A percentile compares a stretch with the other conserved stretches of the same genome.
Evolutionary conservation across 805 yeast genomes (phyloP).

Genomic region (Saturnispora serradocipensis): DNA sequence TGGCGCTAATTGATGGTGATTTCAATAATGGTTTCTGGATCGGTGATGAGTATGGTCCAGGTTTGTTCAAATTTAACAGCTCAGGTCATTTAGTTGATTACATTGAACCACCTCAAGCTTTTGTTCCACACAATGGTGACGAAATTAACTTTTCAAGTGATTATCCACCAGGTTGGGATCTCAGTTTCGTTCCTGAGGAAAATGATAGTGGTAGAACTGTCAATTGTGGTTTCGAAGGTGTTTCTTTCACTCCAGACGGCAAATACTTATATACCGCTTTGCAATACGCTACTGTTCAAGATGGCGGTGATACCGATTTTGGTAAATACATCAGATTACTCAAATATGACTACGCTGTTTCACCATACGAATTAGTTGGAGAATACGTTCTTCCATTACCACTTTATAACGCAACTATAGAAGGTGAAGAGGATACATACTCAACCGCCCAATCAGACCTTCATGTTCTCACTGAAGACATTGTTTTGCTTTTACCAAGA

Average conservation of each 20-base stretch:
- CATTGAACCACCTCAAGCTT: conserved; percentile 24
- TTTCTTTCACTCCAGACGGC: conserved; percentile 26
- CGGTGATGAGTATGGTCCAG: conserved; percentile 29
- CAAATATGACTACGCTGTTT: conserved; percentile 21
- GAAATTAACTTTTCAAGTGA: conserved; percentile 20
- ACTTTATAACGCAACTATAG: conserved; percentile 13
- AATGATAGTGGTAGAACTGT: conserved; percentile 22
- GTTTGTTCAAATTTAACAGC: conserved; percentile 21
- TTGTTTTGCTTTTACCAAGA: conserved; percentile 24
- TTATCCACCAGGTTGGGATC: conserved; percentile 22
- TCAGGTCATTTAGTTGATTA: conserved; percentile 21
- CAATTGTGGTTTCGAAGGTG: conserved; percentile 28
- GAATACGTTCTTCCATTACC: conserved; percentile 26
- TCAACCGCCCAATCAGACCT: conserved; percentile 28
- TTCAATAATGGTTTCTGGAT: conserved; percentile 27
- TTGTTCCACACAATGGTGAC: conserved; percentile 23
- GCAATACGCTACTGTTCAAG: conserved; percentile 26
- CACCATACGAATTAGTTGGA: conserved; percentile 17
- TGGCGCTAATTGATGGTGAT: conserved; percentile 23
- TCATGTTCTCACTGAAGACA: conserved; percentile 21
- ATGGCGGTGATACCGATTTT: conserved; percentile 23
- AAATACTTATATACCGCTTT: conserved; percentile 19
- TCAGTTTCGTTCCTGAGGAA: conserved; percentile 18
- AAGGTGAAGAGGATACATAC: conserved; percentile 17
- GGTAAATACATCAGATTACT: conserved; percentile 19